Conservation (phyloP, 1,284 basidiomycete genomes). For the Rhodotorula sp. region DNA sequence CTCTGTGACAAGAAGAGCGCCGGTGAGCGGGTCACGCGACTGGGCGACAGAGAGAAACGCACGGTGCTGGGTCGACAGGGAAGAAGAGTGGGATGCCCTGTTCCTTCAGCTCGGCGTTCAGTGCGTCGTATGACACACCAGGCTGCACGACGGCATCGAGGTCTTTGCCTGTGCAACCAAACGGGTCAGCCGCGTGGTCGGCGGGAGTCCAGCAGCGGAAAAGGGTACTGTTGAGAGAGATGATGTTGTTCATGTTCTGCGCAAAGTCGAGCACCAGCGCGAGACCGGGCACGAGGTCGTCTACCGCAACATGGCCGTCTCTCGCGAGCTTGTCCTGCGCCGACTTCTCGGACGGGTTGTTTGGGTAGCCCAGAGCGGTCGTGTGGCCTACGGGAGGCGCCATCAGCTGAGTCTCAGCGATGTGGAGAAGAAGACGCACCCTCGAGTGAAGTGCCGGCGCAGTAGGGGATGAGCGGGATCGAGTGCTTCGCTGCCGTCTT, state of each 20-base stretch:
- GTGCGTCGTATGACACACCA: conserved; percentile 81
- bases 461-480: conserved; percentile 71
- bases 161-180: conserved; percentile 56
- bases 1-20: neutral
- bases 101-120: conserved; percentile 72
- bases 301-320: conserved; percentile 34
- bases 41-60: neutral
- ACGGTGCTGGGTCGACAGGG: conserved; percentile 61
- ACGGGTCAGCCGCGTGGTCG: neutral
- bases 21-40: neutral
- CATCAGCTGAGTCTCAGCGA: too few species aligned
- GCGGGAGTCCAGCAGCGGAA: neutral
- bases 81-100: conserved; percentile 82
- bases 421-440: conserved; percentile 1
- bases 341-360: conserved; percentile 22
- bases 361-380: conserved; percentile 28
- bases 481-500: conserved; percentile 62
- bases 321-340: conserved; percentile 22
- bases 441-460: conserved; percentile 62
- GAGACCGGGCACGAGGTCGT: conserved; percentile 41
- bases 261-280: conserved; percentile 66
- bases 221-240: conserved; percentile 68
- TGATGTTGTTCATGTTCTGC: conserved; percentile 73
- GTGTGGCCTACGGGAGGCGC: conserved; percentile 53
- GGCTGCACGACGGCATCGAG: conserved; percentile 65